Percentiles rank a stretch among this genome's conserved stretches.
Conservation (phyloP, 768 basidiomycete genomes). For the Tulasnella calospora region DNA sequence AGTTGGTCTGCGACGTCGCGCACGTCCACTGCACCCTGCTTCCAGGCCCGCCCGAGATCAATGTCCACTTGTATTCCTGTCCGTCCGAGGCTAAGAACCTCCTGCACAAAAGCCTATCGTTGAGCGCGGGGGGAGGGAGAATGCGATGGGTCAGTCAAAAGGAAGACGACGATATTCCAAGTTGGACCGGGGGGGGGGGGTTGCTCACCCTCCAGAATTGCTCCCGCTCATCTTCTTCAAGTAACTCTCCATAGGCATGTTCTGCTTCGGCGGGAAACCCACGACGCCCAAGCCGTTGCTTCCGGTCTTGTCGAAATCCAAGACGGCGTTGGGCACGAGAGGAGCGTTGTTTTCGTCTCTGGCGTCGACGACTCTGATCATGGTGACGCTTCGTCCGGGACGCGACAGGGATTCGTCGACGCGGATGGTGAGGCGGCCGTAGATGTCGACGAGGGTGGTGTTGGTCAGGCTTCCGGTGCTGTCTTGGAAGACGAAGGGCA, state of each 20-base stretch:
- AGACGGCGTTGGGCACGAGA: slow-evolving; percentile 17
- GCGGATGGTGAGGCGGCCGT: slow-evolving; percentile 19
- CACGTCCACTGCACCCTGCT: slow-evolving; percentile 17
- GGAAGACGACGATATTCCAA: too few species aligned
- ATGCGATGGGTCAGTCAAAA: too few species aligned
- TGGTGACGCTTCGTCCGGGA: slow-evolving; percentile 5
- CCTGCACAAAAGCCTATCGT: slow-evolving; percentile 1
- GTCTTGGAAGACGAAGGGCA: slow-evolving; percentile 22
- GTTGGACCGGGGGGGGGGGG: background rate
- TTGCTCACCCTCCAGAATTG: background rate
- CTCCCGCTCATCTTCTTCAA: slow-evolving; percentile 12
- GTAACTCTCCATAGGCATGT: slow-evolving; percentile 20
- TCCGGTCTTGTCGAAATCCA: slow-evolving; percentile 12
- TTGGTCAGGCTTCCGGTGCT: slow-evolving; percentile 17
- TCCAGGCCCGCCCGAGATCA: background rate
- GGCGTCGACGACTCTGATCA: slow-evolving; percentile 18
- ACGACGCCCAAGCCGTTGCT: background rate
- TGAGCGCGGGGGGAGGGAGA: too few species aligned
- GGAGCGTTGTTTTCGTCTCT: background rate
- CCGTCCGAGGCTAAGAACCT: slow-evolving; percentile 23
- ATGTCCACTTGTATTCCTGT: slow-evolving; percentile 24
- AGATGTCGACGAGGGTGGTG: slow-evolving; percentile 20
- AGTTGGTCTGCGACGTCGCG: slow-evolving; percentile 18
- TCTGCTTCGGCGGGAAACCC: slow-evolving; percentile 16
- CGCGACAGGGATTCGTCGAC: slow-evolving; percentile 3